phyloP scores from a whole-genome alignment of 2,329 filamentous ascomycete species.

The Diplodia sapinea region DNA sequence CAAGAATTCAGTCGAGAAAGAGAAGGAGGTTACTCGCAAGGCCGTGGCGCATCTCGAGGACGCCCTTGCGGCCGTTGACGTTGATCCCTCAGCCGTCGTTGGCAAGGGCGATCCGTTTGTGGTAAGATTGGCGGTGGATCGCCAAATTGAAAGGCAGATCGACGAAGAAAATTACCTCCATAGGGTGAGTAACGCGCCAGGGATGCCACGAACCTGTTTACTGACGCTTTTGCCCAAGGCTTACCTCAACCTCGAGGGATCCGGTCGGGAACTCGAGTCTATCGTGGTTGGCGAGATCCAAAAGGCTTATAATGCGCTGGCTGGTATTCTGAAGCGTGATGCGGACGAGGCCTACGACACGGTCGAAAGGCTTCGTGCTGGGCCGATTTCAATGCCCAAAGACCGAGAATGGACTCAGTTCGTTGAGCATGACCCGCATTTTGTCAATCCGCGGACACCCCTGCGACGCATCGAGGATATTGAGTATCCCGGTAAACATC shows the following conservation, averaged over 20 bases:
- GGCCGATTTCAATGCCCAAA: constrained; percentile 90
- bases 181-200: constrained; percentile 63
- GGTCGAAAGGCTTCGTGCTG: constrained; percentile 79
- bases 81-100: constrained; percentile 74
- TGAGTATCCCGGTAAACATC: constrained; percentile 87
- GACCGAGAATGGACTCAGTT: constrained; percentile 90
- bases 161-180: constrained; percentile 98
- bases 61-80: constrained; percentile 76
- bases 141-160: constrained; percentile 88
- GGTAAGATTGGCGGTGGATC: constrained; percentile 81
- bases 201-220: background rate
- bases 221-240: constrained; percentile 61
- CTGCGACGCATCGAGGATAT: constrained; percentile 81
- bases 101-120: constrained; percentile 94
- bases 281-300: constrained; percentile 98
- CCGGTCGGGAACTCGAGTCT: constrained; percentile 90
- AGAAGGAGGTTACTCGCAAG: constrained; percentile 83
- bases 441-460: constrained; percentile 83
- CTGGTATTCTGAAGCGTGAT: constrained; percentile 88
- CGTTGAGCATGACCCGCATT: constrained; percentile 78
- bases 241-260: constrained; percentile 91
- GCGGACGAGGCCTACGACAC: constrained; percentile 79
- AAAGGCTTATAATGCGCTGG: constrained; percentile 94
- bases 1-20: constrained; percentile 94
- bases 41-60: constrained; percentile 84